Evolutionary conservation across 2,329 filamentous ascomycete species (phyloP), one percentile per base, ranked within the genome.

Genomic region (Talaromyces rugulosus): DNA sequence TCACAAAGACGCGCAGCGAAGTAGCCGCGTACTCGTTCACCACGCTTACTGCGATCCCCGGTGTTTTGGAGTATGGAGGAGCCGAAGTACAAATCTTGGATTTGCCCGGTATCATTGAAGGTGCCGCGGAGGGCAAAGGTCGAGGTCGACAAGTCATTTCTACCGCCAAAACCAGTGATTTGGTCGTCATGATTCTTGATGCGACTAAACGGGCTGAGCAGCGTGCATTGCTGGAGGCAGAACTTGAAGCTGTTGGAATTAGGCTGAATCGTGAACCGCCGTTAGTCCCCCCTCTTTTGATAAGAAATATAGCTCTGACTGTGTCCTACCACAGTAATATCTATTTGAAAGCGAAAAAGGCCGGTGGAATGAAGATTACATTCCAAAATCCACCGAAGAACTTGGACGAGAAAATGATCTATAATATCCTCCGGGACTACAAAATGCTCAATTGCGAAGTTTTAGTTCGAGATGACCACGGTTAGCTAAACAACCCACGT

Each of bases 401-500:
- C 63, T 82, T 99, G 62, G 95, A 99, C 77, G 94, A 99, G 77
- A 97, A 96, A 81, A 96, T 99, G 91, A 83, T 99, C 63, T 96
- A 89, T 83, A 97, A 96, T 80, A 97, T 99, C 72, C 83, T 99
- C 57, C 89, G 92, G 68, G 95, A 99, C 83, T 99, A 99, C 87
- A 97, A 97, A 81, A 92, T 99, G 69, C 86, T 99, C 63, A 99
- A 99, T 81, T 95, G 90, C 78, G 95, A 99, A 76, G 93, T 99
- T 0, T 85, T 99, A 27, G 87, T 99, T 16, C 90, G 95, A 70
- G 95, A 99, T 74, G 95, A 99, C 72, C 88, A 96, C 74, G 85
- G 85, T 85, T 75, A 47, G 50, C 47, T 28, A 34, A 30, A 12
- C 33, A 40, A 40, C 14, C 36, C 12, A 30, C 56, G 67, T 70